Evolutionary conservation across 139 green algal species (phyloP).

Genomic region (Edaphochlamys debaryana): DNA sequence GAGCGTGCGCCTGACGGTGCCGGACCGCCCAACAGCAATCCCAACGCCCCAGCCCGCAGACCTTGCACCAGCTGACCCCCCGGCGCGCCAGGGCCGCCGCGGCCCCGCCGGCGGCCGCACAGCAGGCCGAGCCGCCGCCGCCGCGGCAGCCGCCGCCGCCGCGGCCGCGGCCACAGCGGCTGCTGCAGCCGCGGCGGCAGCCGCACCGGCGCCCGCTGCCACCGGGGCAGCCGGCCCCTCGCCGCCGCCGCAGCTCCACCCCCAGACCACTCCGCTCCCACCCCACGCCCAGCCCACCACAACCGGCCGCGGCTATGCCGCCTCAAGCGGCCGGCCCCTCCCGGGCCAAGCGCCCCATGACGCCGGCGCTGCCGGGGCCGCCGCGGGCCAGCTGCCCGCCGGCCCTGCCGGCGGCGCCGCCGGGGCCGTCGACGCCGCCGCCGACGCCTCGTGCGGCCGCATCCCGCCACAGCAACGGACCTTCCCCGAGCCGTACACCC

Average conservation of each 20-base stretch:
- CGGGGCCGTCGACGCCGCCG: neutral
- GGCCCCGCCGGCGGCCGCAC: too few species aligned
- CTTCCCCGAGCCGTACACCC: too few species aligned
- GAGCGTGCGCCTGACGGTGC: neutral
- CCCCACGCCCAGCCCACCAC: neutral
- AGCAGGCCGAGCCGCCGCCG: too few species aligned
- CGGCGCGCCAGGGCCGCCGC: too few species aligned
- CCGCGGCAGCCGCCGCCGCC: neutral
- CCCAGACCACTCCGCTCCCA: neutral
- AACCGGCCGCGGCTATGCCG: neutral
- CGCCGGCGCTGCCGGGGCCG: neutral
- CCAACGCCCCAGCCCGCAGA: too few species aligned
- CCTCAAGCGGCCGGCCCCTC: slow-evolving; percentile 18
- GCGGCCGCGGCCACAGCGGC: neutral
- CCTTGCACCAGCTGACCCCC: too few species aligned
- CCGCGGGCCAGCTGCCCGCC: neutral
- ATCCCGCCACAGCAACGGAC: neutral
- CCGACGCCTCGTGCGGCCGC: neutral
- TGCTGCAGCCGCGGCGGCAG: neutral
- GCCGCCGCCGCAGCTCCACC: neutral
- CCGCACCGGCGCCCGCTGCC: neutral
- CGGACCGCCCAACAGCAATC: neutral
- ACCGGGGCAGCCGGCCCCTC: neutral
- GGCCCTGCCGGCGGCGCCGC: too few species aligned
- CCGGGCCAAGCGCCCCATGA: neutral